These are phyloP conservation scores for Chlorencoelia australis DNA, from an alignment of 2,329 filamentous ascomycete genomes.

Conservation along the genomic window DNA sequence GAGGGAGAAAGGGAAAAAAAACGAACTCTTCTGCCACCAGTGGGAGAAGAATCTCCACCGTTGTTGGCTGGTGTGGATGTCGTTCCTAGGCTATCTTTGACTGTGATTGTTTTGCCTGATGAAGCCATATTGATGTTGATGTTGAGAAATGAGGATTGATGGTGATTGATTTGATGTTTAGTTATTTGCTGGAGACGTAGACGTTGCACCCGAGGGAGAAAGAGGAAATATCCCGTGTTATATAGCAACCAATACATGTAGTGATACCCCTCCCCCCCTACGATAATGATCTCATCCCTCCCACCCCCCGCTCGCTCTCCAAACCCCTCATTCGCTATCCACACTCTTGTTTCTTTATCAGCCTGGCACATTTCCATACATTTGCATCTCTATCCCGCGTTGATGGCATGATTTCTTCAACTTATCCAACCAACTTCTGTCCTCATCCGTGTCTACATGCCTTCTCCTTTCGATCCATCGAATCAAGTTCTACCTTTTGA, in stretches of 20 bases:
- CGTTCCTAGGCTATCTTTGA: conserved; percentile 16
- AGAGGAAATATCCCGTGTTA: background rate
- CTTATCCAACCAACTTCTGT: conserved; percentile 2
- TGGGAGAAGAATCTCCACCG: conserved; percentile 6
- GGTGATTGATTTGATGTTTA: background rate
- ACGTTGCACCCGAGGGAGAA: background rate
- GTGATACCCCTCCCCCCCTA: conserved; percentile 1
- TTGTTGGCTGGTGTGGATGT: conserved; percentile 19
- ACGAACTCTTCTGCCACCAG: conserved; percentile 15
- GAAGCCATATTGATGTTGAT: conserved; percentile 9
- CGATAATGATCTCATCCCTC: conserved; percentile 3
- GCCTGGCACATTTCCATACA: conserved; percentile 4
- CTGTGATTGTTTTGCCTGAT: conserved; percentile 9
- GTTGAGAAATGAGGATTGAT: background rate
- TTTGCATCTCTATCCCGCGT: conserved; percentile 7
- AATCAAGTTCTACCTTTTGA: too few relatives aligned
- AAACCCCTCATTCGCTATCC: too few relatives aligned
- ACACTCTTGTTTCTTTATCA: too few relatives aligned
- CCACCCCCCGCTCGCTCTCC: background rate
- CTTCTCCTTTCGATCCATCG: too few relatives aligned
- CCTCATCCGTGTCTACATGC: background rate
- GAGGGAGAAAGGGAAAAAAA: background rate
- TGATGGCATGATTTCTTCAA: conserved; percentile 8
- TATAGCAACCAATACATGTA: background rate
- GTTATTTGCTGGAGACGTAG: background rate